Conservation (phyloP, 2,329 filamentous ascomycete genomes). For the Talaromyces sp. region DNA sequence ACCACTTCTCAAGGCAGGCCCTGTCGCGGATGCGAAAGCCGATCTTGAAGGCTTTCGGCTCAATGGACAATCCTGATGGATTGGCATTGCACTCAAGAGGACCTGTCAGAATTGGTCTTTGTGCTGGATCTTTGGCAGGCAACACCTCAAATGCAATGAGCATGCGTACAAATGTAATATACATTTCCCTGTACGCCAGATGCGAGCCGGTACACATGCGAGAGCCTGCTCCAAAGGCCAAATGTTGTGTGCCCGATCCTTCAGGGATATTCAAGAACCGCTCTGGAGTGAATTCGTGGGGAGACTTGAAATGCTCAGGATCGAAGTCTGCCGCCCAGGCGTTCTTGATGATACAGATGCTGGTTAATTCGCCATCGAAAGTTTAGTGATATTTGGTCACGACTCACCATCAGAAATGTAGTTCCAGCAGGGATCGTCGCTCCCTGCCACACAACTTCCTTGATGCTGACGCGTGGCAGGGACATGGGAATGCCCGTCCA, state of each 20-base stretch:
- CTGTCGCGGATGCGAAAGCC: too few relatives aligned
- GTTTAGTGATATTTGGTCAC: too few relatives aligned
- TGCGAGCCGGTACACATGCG: conserved; percentile 61
- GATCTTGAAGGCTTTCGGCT: too few relatives aligned
- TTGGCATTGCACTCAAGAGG: conserved; percentile 53
- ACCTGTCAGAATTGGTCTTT: conserved; percentile 50
- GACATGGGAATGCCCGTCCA: conserved; percentile 77
- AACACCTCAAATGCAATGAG: conserved; percentile 54
- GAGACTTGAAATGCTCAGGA: conserved; percentile 58
- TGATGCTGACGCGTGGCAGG: conserved; percentile 67
- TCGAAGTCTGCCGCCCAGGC: conserved; percentile 73
- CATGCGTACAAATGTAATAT: conserved; percentile 54
- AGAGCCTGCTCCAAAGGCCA: conserved; percentile 57
- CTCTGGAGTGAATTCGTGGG: conserved; percentile 61
- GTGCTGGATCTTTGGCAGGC: conserved; percentile 39
- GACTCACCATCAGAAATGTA: conserved; percentile 68
- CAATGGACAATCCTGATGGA: conserved; percentile 54
- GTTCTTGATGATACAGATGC: too few relatives aligned
- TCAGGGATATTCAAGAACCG: conserved; percentile 56
- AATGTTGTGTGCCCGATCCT: conserved; percentile 53
- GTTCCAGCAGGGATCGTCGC: conserved; percentile 67
- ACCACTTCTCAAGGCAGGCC: too few relatives aligned
- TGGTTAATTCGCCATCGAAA: too few relatives aligned
- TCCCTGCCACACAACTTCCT: conserved; percentile 64
- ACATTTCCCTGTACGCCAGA: conserved; percentile 59